A percentile compares a stretch with the other conserved stretches of the same genome.
These are phyloP conservation scores for Helotiales sp. DNA, from an alignment of 2,329 filamentous ascomycete genomes.

Conservation along the genomic window DNA sequence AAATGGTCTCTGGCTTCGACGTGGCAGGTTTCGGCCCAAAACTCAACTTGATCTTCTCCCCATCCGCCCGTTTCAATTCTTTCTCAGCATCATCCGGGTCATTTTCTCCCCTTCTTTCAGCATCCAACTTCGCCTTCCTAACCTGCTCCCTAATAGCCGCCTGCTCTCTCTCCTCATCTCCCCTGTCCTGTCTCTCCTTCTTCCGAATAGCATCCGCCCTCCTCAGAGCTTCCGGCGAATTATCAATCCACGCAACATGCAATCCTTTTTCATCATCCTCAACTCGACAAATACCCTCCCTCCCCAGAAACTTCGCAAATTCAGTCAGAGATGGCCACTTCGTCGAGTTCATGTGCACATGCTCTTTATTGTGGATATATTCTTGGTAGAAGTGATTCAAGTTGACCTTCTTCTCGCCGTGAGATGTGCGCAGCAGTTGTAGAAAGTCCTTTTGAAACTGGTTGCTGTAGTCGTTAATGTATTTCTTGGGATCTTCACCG, in stretches of 20 bases:
- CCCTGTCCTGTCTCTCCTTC: constrained; percentile 86
- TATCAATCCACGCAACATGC: constrained; percentile 89
- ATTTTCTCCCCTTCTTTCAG: constrained; percentile 51
- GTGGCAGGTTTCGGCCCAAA: constrained; percentile 55
- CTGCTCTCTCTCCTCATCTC: constrained; percentile 89
- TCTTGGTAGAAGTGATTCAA: constrained; percentile 96
- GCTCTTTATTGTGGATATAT: constrained; percentile 85
- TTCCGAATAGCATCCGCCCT: constrained; percentile 80
- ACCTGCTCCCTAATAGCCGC: constrained; percentile 84
- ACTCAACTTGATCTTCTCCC: constrained; percentile 76
- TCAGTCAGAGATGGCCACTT: constrained; percentile 88
- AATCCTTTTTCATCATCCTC: constrained; percentile 89
- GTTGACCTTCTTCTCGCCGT: constrained; percentile 88
- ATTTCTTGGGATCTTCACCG: constrained; percentile 84
- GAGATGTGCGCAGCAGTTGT: constrained; percentile 75
- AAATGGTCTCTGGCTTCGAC: constrained; percentile 27
- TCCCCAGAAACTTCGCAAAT: constrained; percentile 84
- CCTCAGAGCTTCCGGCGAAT: constrained; percentile 81
- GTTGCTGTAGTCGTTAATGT: constrained; percentile 79
- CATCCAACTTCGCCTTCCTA: constrained; percentile 69
- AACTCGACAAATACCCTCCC: constrained; percentile 86
- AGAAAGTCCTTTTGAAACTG: constrained; percentile 85
- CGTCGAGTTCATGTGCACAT: constrained; percentile 93
- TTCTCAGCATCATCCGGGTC: constrained; percentile 51
- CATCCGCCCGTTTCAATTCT: constrained; percentile 65